Evolutionary conservation across 176 grass and related monocot genomes (phyloP), one percentile per base, ranked within the genome.

Genomic region (Carex scoparia): DNA sequence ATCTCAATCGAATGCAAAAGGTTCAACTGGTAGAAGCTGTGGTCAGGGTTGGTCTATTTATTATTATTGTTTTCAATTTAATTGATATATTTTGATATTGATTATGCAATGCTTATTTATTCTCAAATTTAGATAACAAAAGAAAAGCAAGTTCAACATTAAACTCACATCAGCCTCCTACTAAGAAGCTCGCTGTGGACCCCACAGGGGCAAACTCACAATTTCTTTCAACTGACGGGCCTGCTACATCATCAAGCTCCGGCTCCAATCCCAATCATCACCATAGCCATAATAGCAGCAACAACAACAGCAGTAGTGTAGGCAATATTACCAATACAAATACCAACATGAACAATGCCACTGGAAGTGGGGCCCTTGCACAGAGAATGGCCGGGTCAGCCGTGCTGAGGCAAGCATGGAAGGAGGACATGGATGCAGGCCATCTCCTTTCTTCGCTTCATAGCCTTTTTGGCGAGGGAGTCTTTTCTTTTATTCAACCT

Each of bases 321-420:
- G 40, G 48, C 61, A 66, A 51, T 82, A 81, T n/a, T 81, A 67
- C 60, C 1, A 83, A 53, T 32, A 55, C 18, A 16, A 83, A 83
- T 53, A 54, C 40, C 46, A 55, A 15, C 46, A 83, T 48, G n/a
- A 66, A 51, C 48, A 66, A 31, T 67, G 12, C 16, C 15, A 49
- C 23, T 31, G 87, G 90, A 32, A 70, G 83, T 38, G 83, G 32
- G 37, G 69, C 64, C n/a, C 83, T 79, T 37, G 30, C 75, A 3
- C 93, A 90, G 7, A 93, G 65, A 53, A 86, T 85, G 27, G 23
- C 62, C 7, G 61, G 7, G 10, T 98, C 91, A 0, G 14, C 64
- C 0, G 89, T 93, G 66, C 72, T 98, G 75, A 90, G 91, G 79
- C 91, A 95, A 87, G 93, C 95, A 31, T 98, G 95, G 95, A 95